Conservation (phyloP, 108 stramenopile genomes). For the Parietichytrium sp. region DNA sequence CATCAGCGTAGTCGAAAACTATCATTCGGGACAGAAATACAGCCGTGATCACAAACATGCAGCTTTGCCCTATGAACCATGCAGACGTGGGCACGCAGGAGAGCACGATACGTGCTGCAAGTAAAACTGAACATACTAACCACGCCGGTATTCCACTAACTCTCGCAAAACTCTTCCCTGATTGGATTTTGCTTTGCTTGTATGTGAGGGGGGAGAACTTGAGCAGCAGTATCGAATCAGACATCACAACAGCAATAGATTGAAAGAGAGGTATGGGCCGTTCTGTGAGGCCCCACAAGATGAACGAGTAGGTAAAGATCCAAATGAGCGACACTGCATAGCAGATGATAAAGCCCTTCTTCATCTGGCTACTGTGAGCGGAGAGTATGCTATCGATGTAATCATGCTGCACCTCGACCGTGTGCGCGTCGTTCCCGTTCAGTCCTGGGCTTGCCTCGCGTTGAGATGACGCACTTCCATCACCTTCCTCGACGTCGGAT, state of each 20-base stretch:
- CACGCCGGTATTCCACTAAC: not conserved
- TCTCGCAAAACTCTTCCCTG: not conserved
- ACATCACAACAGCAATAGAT: not conserved
- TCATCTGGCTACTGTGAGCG: not conserved
- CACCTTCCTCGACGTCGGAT: too few relatives aligned
- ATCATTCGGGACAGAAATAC: not conserved
- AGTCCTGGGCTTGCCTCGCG: too few relatives aligned
- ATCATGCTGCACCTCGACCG: not conserved
- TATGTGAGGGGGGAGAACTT: not conserved
- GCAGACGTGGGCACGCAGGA: not conserved
- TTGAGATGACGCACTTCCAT: too few relatives aligned
- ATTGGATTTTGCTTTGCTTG: not conserved
- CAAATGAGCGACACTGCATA: not conserved
- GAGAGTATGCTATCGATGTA: slow-evolving; percentile 5
- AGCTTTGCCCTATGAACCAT: slow-evolving; percentile 10
- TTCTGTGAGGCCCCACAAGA: not conserved
- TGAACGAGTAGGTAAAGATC: not conserved
- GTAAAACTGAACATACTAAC: not conserved
- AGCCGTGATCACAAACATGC: not conserved
- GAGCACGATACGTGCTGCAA: slow-evolving; percentile 9
- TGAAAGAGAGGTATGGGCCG: slow-evolving; percentile 8
- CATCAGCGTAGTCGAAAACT: too few relatives aligned
- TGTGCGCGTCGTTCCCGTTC: too few relatives aligned
- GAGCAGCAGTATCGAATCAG: slow-evolving; percentile 19
- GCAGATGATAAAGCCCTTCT: not conserved